Conservation (phyloP, 495 filamentous ascomycete genomes). For the Penicillium samsonianum region DNA sequence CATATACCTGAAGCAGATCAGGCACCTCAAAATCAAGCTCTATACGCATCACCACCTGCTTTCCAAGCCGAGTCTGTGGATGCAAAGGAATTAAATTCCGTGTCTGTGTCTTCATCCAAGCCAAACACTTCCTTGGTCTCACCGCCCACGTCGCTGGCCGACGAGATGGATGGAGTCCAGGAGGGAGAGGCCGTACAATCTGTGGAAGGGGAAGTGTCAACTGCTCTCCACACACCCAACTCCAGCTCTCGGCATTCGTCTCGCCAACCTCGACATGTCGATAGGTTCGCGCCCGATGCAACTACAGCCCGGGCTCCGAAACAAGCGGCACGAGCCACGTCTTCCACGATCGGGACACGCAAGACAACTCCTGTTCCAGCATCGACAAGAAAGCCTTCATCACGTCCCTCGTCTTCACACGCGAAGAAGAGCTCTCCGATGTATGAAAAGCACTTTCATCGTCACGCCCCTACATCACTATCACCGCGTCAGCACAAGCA, state of each 20-base stretch:
- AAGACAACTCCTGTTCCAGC: slow-evolving; percentile 38
- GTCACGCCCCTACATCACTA: slow-evolving; percentile 28
- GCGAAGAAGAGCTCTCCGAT: slow-evolving; percentile 48
- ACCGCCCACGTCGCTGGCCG: slow-evolving; percentile 53
- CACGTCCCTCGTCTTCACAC: slow-evolving; percentile 48
- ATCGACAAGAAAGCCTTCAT: slow-evolving; percentile 40
- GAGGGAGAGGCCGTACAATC: slow-evolving; percentile 34
- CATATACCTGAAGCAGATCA: slow-evolving; percentile 23
- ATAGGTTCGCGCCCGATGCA: slow-evolving; percentile 46
- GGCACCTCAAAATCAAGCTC: slow-evolving; percentile 23
- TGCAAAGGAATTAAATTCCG: slow-evolving; percentile 33
- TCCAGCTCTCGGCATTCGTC: slow-evolving; percentile 53
- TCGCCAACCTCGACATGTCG: slow-evolving; percentile 49
- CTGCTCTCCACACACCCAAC: slow-evolving; percentile 45
- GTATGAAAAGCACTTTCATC: slow-evolving; percentile 37
- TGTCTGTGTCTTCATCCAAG: slow-evolving; percentile 35
- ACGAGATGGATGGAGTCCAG: slow-evolving; percentile 46
- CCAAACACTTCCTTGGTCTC: slow-evolving; percentile 51
- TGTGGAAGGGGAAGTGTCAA: slow-evolving; percentile 39
- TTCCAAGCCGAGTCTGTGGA: slow-evolving; percentile 40
- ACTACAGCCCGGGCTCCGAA: slow-evolving; percentile 32
- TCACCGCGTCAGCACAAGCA: slow-evolving; percentile 41
- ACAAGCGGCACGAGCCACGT: slow-evolving; percentile 25
- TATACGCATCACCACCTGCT: slow-evolving; percentile 44
- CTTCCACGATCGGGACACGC: slow-evolving; percentile 21